These are phyloP conservation scores for Aspergillus bertholletiae DNA, from an alignment of 495 filamentous ascomycete species.

Conservation along the genomic window DNA sequence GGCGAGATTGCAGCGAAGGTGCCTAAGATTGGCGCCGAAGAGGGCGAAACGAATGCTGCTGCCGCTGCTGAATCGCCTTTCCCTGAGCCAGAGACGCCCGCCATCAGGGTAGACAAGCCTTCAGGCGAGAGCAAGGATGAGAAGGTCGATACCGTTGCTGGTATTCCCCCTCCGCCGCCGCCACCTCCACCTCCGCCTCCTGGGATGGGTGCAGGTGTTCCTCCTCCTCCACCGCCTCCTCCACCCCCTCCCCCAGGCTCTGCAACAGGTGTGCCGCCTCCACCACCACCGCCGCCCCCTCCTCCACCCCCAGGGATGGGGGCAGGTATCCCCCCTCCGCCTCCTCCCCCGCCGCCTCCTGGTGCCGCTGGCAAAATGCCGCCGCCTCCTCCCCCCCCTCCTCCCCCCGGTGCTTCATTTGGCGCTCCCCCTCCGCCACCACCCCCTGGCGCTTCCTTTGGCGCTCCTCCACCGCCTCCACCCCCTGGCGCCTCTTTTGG, in stretches of 20 bases:
- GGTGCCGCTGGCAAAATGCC: constrained; percentile 41
- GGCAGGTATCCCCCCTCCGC: constrained; percentile 45
- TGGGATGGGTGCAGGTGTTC: constrained; percentile 19
- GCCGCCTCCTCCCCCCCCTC: constrained; percentile 49
- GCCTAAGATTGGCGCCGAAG: constrained; percentile 69
- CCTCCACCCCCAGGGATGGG: constrained; percentile 39
- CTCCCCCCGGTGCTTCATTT: constrained; percentile 25
- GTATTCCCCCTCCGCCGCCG: constrained; percentile 35
- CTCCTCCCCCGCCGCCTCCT: constrained; percentile 52
- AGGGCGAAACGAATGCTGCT: constrained; percentile 63
- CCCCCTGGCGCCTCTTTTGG: constrained; percentile 56
- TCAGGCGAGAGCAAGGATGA: constrained; percentile 15
- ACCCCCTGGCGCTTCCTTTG: constrained; percentile 39
- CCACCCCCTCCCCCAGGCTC: constrained; percentile 34
- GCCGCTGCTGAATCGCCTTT: constrained; percentile 20
- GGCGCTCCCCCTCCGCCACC: constrained; percentile 58
- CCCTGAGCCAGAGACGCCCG: constrained; percentile 23
- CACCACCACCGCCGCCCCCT: constrained; percentile 45
- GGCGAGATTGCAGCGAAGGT: constrained; percentile 79
- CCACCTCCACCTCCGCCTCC: constrained; percentile 36
- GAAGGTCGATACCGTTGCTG: constrained; percentile 36
- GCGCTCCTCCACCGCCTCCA: constrained; percentile 54
- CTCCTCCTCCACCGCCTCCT: constrained; percentile 44
- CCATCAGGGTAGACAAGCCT: constrained; percentile 32
- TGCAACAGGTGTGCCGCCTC: constrained; percentile 34